phyloP scores from a whole-genome alignment of 306 rosid genomes.

The Medicago lupulina region DNA sequence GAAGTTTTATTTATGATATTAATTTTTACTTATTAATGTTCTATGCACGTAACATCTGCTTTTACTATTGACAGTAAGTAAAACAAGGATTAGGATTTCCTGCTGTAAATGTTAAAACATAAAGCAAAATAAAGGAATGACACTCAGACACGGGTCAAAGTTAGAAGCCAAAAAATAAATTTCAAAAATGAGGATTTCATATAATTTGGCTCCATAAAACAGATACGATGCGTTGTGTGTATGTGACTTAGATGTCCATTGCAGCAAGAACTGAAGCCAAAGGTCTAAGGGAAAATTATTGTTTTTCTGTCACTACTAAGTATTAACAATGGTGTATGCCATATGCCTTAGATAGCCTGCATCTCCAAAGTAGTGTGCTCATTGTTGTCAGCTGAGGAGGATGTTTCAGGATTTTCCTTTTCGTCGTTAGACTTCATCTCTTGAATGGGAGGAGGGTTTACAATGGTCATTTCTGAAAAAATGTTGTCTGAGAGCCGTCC shows the following conservation, averaged over 20 bases:
- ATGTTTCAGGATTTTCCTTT: conserved; percentile 49
- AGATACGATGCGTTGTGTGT: not conserved
- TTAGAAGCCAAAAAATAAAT: not conserved
- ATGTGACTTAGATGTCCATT: conserved; percentile 10
- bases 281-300: not conserved
- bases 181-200: not conserved
- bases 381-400: conserved; percentile 60
- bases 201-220: not conserved
- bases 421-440: conserved; percentile 72
- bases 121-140: not conserved
- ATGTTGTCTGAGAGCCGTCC: conserved; percentile 71
- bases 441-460: conserved; percentile 86
- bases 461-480: conserved; percentile 74
- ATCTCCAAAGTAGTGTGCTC: conserved; percentile 79
- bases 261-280: conserved; percentile 23
- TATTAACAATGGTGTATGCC: conserved; percentile 4
- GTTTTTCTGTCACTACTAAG: conserved; percentile 2
- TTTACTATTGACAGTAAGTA: not conserved
- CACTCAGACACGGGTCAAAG: not conserved
- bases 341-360: conserved; percentile 60
- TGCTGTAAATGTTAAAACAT: not conserved
- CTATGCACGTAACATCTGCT: not conserved
- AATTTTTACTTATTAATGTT: too few species aligned
- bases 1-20: too few species aligned
- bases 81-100: too few species aligned